A percentile compares a stretch with the other conserved stretches of the same genome.
phyloP scores from a whole-genome alignment of 2,329 filamentous ascomycete species.

The Microdochium trichocladiopsis region DNA sequence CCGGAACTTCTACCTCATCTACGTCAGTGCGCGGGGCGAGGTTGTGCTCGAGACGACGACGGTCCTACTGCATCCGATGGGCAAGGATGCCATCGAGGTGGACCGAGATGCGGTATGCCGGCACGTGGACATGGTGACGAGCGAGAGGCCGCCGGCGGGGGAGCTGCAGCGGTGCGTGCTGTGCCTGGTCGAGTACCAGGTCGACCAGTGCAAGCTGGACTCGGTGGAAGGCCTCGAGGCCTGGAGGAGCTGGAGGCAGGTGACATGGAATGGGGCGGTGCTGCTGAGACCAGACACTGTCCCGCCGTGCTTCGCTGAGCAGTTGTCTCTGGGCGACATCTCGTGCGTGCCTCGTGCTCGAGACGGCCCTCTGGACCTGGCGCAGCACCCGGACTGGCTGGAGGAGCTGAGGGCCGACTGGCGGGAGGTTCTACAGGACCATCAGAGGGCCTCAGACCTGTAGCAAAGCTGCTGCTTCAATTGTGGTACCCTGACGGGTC shows the following conservation, averaged over 20 bases:
- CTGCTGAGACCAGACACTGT: neutral
- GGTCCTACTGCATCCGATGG: neutral
- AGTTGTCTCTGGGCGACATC: neutral
- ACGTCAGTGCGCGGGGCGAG: neutral
- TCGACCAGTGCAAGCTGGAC: neutral
- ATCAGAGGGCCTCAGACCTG: too few species aligned
- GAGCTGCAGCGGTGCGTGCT: neutral
- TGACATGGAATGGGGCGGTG: neutral
- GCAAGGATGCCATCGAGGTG: neutral
- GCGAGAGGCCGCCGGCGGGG: neutral
- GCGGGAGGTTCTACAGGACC: too few species aligned
- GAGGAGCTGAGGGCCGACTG: too few species aligned
- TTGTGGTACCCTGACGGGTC: too few species aligned
- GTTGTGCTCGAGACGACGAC: neutral
- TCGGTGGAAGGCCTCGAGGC: neutral
- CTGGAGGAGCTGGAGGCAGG: neutral
- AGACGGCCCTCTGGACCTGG: too few species aligned
- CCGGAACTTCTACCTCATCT: neutral
- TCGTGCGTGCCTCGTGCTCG: neutral
- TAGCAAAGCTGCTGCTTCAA: too few species aligned
- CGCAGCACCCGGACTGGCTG: too few species aligned
- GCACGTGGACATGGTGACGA: neutral
- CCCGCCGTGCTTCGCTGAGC: neutral
- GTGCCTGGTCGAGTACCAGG: neutral
- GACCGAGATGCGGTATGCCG: neutral